Evolutionary conservation across 495 filamentous ascomycete genomes (phyloP).

Genomic region (Cercophora sp.): DNA sequence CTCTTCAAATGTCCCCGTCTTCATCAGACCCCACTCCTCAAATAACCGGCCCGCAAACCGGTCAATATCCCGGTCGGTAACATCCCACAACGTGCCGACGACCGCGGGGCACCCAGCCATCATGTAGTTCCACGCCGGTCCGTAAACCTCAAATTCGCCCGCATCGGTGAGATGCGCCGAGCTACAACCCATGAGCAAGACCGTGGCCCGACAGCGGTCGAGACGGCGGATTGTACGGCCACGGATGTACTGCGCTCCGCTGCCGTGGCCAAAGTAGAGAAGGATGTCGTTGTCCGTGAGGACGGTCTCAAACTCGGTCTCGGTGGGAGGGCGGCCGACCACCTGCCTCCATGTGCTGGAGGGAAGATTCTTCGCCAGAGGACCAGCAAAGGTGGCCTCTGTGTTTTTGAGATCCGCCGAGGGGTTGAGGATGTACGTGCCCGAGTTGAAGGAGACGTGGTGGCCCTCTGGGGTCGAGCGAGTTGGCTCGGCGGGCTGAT

Average conservation of each 20-base stretch:
- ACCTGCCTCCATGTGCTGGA: constrained; percentile 59
- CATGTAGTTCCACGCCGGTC: constrained; percentile 87
- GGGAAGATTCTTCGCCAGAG: constrained; percentile 48
- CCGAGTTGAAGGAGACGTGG: constrained; percentile 55
- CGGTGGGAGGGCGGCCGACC: constrained; percentile 62
- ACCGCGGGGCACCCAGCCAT: constrained; percentile 78
- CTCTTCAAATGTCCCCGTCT: constrained; percentile 29
- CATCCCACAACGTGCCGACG: constrained; percentile 92
- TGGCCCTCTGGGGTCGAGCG: constrained; percentile 38
- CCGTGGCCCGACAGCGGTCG: constrained; percentile 60
- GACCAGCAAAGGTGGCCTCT: constrained; percentile 63
- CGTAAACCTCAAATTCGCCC: constrained; percentile 84
- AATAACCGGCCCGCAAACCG: constrained; percentile 74
- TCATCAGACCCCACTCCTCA: constrained; percentile 79
- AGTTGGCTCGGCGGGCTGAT: constrained; percentile 11
- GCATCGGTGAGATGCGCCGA: constrained; percentile 72
- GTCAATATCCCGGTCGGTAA: constrained; percentile 95
- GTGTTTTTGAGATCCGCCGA: constrained; percentile 77
- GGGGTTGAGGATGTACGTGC: constrained; percentile 85
- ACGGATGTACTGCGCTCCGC: constrained; percentile 89
- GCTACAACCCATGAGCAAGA: constrained; percentile 89
- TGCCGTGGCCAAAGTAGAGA: constrained; percentile 94
- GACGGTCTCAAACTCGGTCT: constrained; percentile 65
- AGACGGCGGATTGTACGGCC: constrained; percentile 72
- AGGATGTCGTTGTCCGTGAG: constrained; percentile 63